Evolutionary conservation across 2,329 filamentous ascomycete genomes (phyloP), one percentile per base, ranked within the genome.

Genomic region (Emergomyces orientalis): DNA sequence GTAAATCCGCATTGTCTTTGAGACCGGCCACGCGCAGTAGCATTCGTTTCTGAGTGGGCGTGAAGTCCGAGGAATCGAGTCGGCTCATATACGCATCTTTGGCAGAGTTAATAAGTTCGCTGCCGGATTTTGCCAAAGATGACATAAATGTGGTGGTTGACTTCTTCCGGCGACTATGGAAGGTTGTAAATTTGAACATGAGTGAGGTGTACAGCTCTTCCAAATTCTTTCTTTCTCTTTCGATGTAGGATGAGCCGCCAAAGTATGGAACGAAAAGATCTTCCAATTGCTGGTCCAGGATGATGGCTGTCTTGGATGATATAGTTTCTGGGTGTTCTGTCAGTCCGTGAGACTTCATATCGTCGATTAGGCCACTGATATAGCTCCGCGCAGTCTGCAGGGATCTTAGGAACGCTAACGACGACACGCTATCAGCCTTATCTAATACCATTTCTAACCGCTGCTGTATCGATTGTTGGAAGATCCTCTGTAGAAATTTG

Each of bases 401-500:
- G 17, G 91, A 94, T 65, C 94, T 86, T 37, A 99, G 78, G 72
- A 97, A 99, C 1, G 94, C 92, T 37, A 99, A 79, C 0, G 91
- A 92, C 0, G 95, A 99, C 19, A 97, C 87, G 5, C 89, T 90
- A 67, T 90, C 89, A 19, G 94, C 94, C 77, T 97, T 97, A 69
- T 96, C 92, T 57, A 99, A 80, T 3, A 99, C 92, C 85, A 96
- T 90, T 73, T 99, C 94, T 11, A 99, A 81, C 17, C 93, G 85
- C 74, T 97, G 93, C 76, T 99, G 95, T 65, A 99, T 92, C 1
- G 93, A 97, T 75, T 99, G 94, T 73, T 99, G 94, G 71, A 99
- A 99, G 13, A 99, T 88, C 67, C 94, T 85, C 75, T 99, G 94
- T 60, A 99, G 83, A 70, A 99, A 99, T 69, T 93, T 93, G 67